Evolutionary conservation across 2,329 filamentous ascomycete genomes (phyloP).

Genomic region (Sclerotinia trifoliorum): DNA sequence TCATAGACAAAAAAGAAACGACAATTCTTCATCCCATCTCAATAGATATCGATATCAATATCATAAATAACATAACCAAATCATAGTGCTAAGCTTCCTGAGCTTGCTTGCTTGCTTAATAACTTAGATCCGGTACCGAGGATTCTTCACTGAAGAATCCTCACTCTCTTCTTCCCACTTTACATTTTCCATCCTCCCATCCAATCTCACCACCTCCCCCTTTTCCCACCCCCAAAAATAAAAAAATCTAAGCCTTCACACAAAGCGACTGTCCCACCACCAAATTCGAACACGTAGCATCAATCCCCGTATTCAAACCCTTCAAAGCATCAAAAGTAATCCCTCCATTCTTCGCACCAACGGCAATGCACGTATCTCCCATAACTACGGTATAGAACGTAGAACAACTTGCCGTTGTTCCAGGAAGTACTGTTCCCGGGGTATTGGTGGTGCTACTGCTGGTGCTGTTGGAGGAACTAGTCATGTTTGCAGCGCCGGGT

Average conservation of each 20-base stretch:
- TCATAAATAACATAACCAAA: not conserved
- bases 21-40: not conserved
- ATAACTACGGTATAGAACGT: not conserved
- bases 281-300: constrained; percentile 3
- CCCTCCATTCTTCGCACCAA: not conserved
- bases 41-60: too few species aligned
- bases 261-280: not conserved
- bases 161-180: not conserved
- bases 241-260: not conserved
- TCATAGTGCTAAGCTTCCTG: not conserved
- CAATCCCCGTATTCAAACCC: not conserved
- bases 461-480: not conserved
- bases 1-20: too few species aligned
- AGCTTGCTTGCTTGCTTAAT: not conserved
- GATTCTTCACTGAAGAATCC: not conserved
- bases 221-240: not conserved
- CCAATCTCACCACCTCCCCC: not conserved
- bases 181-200: not conserved
- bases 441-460: not conserved
- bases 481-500: not conserved
- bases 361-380: not conserved
- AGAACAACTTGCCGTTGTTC: not conserved
- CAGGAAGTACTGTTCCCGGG: not conserved
- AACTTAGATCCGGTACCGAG: too few species aligned
- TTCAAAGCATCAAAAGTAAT: not conserved